phyloP scores from a whole-genome alignment of 495 filamentous ascomycete genomes.

The Xylaria longipes region DNA sequence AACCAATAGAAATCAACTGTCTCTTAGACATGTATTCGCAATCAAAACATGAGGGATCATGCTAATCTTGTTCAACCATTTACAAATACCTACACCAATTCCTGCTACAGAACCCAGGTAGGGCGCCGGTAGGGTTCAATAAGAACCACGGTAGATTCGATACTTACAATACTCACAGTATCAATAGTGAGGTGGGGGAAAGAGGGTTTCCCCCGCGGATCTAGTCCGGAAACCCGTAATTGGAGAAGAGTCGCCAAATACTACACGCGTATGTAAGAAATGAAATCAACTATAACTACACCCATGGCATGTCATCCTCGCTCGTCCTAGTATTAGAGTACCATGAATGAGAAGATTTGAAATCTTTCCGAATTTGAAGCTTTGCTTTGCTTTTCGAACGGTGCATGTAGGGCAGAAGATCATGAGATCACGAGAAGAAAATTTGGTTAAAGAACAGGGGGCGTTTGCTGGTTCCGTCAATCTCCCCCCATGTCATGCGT shows the following conservation, averaged over 20 bases:
- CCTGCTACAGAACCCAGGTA: not conserved
- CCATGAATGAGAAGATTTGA: not conserved
- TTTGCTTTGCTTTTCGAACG: not conserved
- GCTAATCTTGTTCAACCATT: not conserved
- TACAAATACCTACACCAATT: not conserved
- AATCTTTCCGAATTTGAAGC: slow-evolving; percentile 1
- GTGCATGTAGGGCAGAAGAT: not conserved
- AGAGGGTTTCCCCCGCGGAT: slow-evolving; percentile 7
- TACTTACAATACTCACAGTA: not conserved
- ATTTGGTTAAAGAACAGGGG: not conserved
- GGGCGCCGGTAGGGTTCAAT: not conserved
- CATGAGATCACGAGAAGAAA: slow-evolving; percentile 10
- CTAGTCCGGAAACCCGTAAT: slow-evolving; percentile 10
- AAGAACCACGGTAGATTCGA: not conserved
- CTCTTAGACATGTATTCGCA: not conserved
- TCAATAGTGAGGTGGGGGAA: not conserved
- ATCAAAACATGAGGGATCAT: not conserved
- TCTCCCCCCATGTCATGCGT: not conserved
- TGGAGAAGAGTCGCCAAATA: slow-evolving; percentile 1
- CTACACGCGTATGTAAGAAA: too few relatives aligned
- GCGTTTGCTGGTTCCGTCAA: not conserved
- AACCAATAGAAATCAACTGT: not conserved
- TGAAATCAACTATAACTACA: not conserved
- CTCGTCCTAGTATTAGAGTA: not conserved
- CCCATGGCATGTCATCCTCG: not conserved